Evolutionary conservation across 108 stramenopile genomes (phyloP).

Genomic region (Stephanodiscus triporus): DNA sequence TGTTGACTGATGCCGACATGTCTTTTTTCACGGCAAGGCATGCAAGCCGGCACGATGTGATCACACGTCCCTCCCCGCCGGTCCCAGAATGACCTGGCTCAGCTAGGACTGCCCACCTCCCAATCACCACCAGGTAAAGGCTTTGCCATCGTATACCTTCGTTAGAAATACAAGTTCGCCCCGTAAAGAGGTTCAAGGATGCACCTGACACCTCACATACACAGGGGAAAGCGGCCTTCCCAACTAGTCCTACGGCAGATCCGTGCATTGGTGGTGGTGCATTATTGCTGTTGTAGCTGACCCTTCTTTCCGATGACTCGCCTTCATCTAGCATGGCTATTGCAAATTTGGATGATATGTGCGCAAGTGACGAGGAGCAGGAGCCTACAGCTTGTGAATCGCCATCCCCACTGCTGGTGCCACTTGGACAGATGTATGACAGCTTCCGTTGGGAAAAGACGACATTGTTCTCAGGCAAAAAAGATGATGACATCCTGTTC

Average conservation of each 20-base stretch:
- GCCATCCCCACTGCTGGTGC: constrained; percentile 2
- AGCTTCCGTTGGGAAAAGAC: background rate
- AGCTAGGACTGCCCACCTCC: constrained; percentile 66
- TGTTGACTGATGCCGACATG: constrained; percentile 36
- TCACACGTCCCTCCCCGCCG: constrained; percentile 71
- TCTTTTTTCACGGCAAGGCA: constrained; percentile 59
- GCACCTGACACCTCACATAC: constrained; percentile 77
- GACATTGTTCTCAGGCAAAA: constrained; percentile 10
- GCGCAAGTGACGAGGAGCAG: constrained; percentile 17
- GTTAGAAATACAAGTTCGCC: constrained; percentile 69
- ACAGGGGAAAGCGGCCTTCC: constrained; percentile 77
- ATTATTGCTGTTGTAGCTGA: background rate
- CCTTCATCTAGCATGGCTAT: constrained; percentile 44
- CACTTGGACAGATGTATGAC: constrained; percentile 13
- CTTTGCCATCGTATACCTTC: constrained; percentile 88
- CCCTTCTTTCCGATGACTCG: constrained; percentile 21
- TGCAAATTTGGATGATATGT: constrained; percentile 45
- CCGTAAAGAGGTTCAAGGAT: constrained; percentile 59
- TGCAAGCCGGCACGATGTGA: constrained; percentile 62
- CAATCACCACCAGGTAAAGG: constrained; percentile 79
- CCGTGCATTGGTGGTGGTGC: constrained; percentile 47
- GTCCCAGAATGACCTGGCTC: constrained; percentile 60
- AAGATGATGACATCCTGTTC: background rate
- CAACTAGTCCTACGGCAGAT: constrained; percentile 63
- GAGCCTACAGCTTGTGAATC: background rate